Base-by-base conservation (phyloP, 148 eudicot genomes). In the Camellia granthamiana region DNA sequence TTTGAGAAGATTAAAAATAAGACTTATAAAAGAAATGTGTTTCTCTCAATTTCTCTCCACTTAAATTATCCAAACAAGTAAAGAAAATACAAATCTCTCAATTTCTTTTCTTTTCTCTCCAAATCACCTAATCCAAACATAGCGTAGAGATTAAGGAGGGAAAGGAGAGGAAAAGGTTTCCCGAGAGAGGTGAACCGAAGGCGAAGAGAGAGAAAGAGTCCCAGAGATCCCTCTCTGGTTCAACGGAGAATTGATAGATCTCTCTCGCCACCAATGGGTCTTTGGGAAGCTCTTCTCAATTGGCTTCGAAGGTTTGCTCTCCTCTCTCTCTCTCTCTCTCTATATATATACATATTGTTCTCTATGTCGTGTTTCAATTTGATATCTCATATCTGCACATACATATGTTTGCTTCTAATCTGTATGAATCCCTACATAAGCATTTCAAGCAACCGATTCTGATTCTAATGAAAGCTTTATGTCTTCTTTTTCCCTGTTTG, bases 231-330 rank as follows among this genome's bases (percentile, higher is more conserved):
- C 76, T 59, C 14, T 59, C 9, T 13, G 61, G 66, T 55, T 73
- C 7, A 11, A 23, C 54, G 30, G 18, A 16, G 62, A 44, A 55
- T 59, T 70, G 68, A 46, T 75, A 83, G 81, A 83, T 79, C 78
- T 84, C 68, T 85, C 77, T 81, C 82, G 63, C 55, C 72, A 55
- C 72, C 62, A 83, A 90, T 90, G 92, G 90, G 91, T 85, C 78
- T 90, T 38, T 88, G 91, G 91, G 92, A 90, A 70, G 89, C 89
- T 84, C 84, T 90, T 80, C 89, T 90, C 72, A 90, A 90, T 85
- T 90, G 92, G 92, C 92, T 90, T 73, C 82, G 92, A 86, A 90
- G 92, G 92, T 90, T 74, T 13, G 38, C 62, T 76, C 38, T 38
- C 52, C 60, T 10, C 42, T 62, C 10, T 77, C 60, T 64, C 58